Evolutionary conservation across 352 stramenopile species (phyloP), one percentile per base, ranked within the genome.

Genomic region (Phytophthora aleatoria): DNA sequence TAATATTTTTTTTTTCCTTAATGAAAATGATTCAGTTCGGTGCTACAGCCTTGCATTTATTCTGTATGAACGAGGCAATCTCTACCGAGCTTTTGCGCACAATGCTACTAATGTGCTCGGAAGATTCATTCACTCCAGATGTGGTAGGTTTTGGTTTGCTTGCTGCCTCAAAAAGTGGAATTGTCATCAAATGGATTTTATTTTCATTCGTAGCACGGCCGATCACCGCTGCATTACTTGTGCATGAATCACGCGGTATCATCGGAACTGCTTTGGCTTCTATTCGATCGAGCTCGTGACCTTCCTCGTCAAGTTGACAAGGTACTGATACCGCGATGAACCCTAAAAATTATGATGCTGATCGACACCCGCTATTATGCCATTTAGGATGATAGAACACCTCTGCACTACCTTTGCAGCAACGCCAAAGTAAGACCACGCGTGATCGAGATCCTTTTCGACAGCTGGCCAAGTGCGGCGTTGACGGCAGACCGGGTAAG

Each of bases 221-320:
- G 72, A 47, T 89, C 81, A 11, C 83, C 84, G 3, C 74, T 92
- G 27, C 84, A 92, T 59, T 92, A 92, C 36, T 41, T 89, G 13
- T 91, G 81, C 47, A 86, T 87, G 76, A 91, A 88, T 57, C 64
- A 47, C 11, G 50, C 69, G 0, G 68, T 92, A 41, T 76, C 76
- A 6, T 59, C 83, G 3, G 78, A 92, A 36, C 61, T 90, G 12
- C 48, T 91, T 4, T 92, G 83, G 83, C 67, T 91, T 11, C 89
- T 92, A 39, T 85, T 90, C 30, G 83, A 91, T 58, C 80, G 79
- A 26, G 78, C 67, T 0, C 69, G 75, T 27, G 77, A 85, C 9
- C 60, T 92, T 12, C 74, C 81, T 41, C 74, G 74, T 12, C 71
- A 90, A 35, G 63, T 83, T 26, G 81, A 92, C 42, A 70, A 76